Conservation (phyloP, 176 grass and related monocot species). For the Dactylis glomerata region DNA sequence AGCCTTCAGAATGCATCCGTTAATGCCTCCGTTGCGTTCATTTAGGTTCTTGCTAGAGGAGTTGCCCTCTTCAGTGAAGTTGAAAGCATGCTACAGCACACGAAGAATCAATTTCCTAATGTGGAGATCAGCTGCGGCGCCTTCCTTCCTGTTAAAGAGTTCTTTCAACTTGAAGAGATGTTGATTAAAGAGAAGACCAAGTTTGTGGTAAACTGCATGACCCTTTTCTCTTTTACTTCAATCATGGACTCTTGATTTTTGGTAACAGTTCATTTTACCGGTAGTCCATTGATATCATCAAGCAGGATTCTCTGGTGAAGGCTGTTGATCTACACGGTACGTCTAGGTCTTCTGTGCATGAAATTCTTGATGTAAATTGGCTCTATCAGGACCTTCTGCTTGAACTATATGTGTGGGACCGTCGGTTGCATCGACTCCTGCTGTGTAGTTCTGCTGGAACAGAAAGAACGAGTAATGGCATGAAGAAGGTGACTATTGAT, state of each 20-base stretch:
- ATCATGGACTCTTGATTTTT: neutral
- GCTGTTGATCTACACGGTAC: constrained; percentile 27
- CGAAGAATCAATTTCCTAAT: constrained; percentile 42
- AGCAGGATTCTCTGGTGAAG: constrained; percentile 47
- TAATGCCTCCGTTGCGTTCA: constrained; percentile 25
- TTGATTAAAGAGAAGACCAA: constrained; percentile 55
- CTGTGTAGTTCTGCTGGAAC: constrained; percentile 20
- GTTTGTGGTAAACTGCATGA: constrained; percentile 54
- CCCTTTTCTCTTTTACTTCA: neutral
- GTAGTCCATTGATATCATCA: constrained; percentile 9
- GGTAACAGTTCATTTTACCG: neutral
- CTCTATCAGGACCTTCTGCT: constrained; percentile 72
- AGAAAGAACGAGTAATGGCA: constrained; percentile 10
- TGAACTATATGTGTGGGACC: constrained; percentile 58
- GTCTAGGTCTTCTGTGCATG: constrained; percentile 20
- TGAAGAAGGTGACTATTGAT: constrained; percentile 24
- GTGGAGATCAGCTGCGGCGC: constrained; percentile 10
- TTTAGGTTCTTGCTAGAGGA: constrained; percentile 72
- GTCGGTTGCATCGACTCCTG: constrained; percentile 52
- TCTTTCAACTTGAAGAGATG: constrained; percentile 64
- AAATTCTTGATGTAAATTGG: constrained; percentile 61
- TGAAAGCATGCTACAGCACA: constrained; percentile 36
- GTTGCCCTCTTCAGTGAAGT: constrained; percentile 64
- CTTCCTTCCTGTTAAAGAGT: constrained; percentile 42
- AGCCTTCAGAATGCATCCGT: neutral